These are phyloP conservation scores for Vicia faba DNA, from an alignment of 306 rosid species.

Conservation along the genomic window DNA sequence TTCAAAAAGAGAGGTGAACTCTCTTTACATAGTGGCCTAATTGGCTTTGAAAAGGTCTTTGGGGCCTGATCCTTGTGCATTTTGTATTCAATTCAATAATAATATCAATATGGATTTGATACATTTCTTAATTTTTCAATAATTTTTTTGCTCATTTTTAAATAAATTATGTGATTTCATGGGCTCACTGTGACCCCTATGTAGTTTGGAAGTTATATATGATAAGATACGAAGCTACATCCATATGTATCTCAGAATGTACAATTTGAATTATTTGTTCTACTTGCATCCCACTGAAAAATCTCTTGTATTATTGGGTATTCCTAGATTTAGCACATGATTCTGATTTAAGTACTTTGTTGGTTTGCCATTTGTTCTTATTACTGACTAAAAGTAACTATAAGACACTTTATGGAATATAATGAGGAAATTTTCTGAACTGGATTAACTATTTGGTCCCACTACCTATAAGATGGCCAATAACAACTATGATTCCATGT, in stretches of 20 bases:
- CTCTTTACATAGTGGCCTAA: conserved; percentile 43
- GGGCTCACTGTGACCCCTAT: conserved; percentile 10
- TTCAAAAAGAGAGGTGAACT: conserved; percentile 19
- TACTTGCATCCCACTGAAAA: conserved; percentile 23
- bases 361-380: conserved; percentile 57
- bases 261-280: conserved; percentile 17
- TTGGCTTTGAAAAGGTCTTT: conserved; percentile 69
- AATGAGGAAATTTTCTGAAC: conserved; percentile 39
- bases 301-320: conserved; percentile 19
- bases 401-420: conserved; percentile 41
- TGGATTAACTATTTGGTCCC: conserved; percentile 48
- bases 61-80: conserved; percentile 80
- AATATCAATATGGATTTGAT: conserved; percentile 42
- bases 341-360: conserved; percentile 53
- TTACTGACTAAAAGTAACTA: conserved; percentile 32
- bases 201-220: neutral
- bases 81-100: conserved; percentile 59
- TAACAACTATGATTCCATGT: conserved; percentile 42
- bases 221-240: neutral
- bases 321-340: conserved; percentile 48
- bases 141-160: neutral
- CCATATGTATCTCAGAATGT: conserved; percentile 18
- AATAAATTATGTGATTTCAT: conserved; percentile 12
- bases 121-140: neutral
- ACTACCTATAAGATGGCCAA: conserved; percentile 41